Evolutionary conservation across 2,329 filamentous ascomycete species (phyloP).

Genomic region (Malbranchea zuffiana): DNA sequence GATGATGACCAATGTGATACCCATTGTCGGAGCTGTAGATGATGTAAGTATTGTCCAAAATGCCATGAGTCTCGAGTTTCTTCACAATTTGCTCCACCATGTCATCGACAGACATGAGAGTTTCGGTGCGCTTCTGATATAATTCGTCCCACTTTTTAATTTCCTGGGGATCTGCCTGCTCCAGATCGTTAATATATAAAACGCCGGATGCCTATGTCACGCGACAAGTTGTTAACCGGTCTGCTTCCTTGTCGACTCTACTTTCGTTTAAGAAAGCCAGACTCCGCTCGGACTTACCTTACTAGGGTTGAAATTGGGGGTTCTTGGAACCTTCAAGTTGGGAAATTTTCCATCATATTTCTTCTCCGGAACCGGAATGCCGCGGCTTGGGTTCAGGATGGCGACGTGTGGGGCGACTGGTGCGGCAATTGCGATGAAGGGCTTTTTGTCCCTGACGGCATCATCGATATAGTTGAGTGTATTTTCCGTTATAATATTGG

Average conservation of each 20-base stretch:
- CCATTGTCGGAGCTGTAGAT: constrained; percentile 53
- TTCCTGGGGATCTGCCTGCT: too few relatives aligned
- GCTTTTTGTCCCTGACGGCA: constrained; percentile 41
- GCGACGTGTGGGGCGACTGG: constrained; percentile 55
- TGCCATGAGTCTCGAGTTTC: constrained; percentile 31
- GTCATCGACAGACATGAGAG: constrained; percentile 46
- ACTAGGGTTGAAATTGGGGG: constrained; percentile 54
- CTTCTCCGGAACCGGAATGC: too few relatives aligned
- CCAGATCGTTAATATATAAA: too few relatives aligned
- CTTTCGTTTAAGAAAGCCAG: too few relatives aligned
- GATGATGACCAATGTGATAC: constrained; percentile 50
- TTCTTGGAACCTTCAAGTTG: constrained; percentile 48
- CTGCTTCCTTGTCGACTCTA: constrained; percentile 36
- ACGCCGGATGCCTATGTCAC: too few relatives aligned
- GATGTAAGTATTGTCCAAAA: constrained; percentile 48
- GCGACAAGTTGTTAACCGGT: too few relatives aligned
- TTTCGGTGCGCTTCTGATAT: constrained; percentile 40
- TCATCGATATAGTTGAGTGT: constrained; percentile 49
- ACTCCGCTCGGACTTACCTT: constrained; percentile 31
- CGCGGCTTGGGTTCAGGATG: too few relatives aligned
- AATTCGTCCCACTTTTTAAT: too few relatives aligned
- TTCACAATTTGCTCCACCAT: constrained; percentile 38
- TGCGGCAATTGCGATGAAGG: constrained; percentile 56
- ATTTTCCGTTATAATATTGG: constrained; percentile 49
- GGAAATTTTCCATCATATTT: too few relatives aligned